Base-by-base conservation (phyloP, 1,284 basidiomycete genomes). In the Phylloboletellus chloephorus region DNA sequence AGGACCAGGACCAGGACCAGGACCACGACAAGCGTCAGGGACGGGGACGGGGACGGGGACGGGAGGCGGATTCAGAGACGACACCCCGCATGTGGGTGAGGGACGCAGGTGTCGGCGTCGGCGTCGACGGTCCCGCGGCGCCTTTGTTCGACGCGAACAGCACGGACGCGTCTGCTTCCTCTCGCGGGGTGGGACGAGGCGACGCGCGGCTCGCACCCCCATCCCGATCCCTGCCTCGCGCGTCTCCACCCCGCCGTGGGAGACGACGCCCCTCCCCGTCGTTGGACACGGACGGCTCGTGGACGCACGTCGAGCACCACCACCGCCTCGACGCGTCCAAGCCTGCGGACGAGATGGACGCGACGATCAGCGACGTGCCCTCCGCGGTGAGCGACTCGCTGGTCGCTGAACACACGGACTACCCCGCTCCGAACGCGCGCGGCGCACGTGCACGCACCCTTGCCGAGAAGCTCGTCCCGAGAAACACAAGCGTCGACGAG, bases 401-500 rank as follows among this genome's bases (percentile, higher is more conserved):
- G 16, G 65, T 71, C 22, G 66, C 66, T 16, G 74, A 72, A 36
- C 67, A 64, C 24, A 67, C 65, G 31, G 69, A 70, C 20, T 63
- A 67, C 16, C 52, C 64, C 33, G 53, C 50, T 17, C 47, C n/a
- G 8, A 43, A 58, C 23, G 53, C 61, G 32, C 57, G 48, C 34
- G 43, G 33, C 6, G 45, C 48, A 37, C 52, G 48, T 41, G 37
- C 40, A 16, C 59, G 67, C 39, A 75, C 78, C 3, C 65, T 82
- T 9, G 77, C 76, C 2, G 80, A 84, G 61, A 73, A 67, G 54
- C 52, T 78, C 43, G 53, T 78, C 15, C 76, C 79, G 12, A 79
- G 74, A 50, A 76, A 76, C 56, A 82, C 79, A 4, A 73, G 65
- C n/a, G 74, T 82, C 12, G 80, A 83, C 37, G 80, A 81, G 82